Evolutionary conservation across 768 basidiomycete genomes (phyloP).

Genomic region (Naganishia friedmannii): DNA sequence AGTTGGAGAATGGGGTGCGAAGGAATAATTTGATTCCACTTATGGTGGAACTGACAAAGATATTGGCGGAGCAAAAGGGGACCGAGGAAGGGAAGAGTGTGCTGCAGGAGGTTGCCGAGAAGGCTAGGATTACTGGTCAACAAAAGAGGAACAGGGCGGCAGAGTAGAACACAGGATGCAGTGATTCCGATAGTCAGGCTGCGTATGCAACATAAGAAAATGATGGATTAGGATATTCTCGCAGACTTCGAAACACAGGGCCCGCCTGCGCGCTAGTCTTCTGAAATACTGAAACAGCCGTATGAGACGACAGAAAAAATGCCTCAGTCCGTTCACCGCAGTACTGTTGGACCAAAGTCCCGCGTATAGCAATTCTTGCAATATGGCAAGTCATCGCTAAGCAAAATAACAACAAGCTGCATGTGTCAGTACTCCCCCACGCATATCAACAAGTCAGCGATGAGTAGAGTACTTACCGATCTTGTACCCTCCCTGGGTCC

Average conservation of each 20-base stretch:
- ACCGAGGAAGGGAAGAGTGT: constrained; percentile 32
- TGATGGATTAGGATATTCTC: no score
- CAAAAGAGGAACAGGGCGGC: constrained; percentile 59
- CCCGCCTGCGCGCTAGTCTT: no score
- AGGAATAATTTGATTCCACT: constrained; percentile 47
- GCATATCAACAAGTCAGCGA: not conserved
- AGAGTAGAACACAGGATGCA: constrained; percentile 24
- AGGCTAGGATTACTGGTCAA: constrained; percentile 64
- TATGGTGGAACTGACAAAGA: constrained; percentile 44
- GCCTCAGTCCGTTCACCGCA: not conserved
- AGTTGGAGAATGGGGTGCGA: constrained; percentile 44
- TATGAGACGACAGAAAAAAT: no score
- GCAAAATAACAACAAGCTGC: not conserved
- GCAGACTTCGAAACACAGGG: no score
- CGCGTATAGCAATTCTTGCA: constrained; percentile 18
- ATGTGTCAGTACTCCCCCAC: not conserved
- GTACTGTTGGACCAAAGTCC: constrained; percentile 12
- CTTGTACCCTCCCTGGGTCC: constrained; percentile 46
- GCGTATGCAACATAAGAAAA: not conserved
- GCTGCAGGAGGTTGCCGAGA: constrained; percentile 58
- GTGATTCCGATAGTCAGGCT: not conserved
- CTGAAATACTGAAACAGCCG: no score
- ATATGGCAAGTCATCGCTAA: constrained; percentile 10
- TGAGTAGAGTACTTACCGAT: constrained; percentile 34
- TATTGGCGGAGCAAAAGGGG: constrained; percentile 40